Evolutionary conservation across 106 monocot genomes (phyloP).

Genomic region (Posidonia australis): DNA sequence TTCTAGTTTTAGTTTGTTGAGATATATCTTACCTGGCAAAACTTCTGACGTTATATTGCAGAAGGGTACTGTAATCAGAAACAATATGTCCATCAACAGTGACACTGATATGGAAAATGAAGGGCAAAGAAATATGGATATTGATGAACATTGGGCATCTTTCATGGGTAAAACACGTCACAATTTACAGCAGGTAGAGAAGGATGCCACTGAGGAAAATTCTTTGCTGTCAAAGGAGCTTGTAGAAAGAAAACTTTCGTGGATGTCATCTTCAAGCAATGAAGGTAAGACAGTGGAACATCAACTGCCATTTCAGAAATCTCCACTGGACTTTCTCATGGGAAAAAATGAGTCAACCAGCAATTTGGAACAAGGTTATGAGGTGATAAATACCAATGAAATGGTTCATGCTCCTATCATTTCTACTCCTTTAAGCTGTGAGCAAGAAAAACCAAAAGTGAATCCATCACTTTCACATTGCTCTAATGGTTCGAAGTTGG

Average conservation of each 20-base stretch:
- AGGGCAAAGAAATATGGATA: neutral
- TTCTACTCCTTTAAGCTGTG: neutral
- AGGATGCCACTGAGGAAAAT: neutral
- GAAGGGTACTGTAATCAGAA: conserved; percentile 17
- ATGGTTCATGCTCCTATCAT: neutral
- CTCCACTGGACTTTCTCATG: neutral
- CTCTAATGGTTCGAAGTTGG: neutral
- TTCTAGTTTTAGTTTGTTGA: neutral
- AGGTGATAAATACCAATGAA: neutral
- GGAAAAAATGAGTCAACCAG: neutral
- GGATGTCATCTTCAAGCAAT: neutral
- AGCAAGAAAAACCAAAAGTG: neutral
- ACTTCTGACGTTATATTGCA: conserved; percentile 3
- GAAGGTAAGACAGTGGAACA: neutral
- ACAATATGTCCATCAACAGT: neutral
- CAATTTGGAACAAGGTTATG: neutral
- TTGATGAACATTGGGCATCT: neutral
- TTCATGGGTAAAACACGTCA: neutral
- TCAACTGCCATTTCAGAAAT: conserved; percentile 1
- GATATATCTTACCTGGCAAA: neutral
- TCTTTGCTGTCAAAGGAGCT: neutral
- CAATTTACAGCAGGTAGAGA: neutral
- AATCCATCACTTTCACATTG: neutral
- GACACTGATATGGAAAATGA: neutral
- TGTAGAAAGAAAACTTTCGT: neutral